A percentile compares a stretch with the other conserved stretches of the same genome.
These are phyloP conservation scores for Scutellaria galericulata DNA, from an alignment of 257 asterid species.

Conservation along the genomic window DNA sequence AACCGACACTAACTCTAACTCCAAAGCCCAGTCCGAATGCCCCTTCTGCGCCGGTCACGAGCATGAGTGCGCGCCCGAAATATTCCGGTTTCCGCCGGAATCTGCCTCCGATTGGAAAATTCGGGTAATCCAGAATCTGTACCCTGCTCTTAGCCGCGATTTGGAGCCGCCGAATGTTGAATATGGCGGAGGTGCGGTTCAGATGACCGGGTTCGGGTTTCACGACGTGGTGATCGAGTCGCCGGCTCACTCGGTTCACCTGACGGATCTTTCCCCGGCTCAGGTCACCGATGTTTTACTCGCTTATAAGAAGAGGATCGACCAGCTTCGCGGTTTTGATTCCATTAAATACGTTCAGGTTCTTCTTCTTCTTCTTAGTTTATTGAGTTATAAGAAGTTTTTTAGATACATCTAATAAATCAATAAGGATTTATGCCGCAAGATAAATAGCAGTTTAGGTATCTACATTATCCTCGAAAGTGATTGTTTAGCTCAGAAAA, in stretches of 20 bases:
- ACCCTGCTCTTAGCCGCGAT: constrained; percentile 85
- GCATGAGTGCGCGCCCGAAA: constrained; percentile 96
- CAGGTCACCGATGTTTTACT: constrained; percentile 70
- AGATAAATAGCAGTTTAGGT: background rate
- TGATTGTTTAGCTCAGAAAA: background rate
- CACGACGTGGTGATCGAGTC: constrained; percentile 96
- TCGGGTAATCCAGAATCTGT: constrained; percentile 85
- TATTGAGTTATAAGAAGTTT: background rate
- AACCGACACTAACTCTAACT: constrained; percentile 41
- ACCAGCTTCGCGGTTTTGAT: constrained; percentile 55
- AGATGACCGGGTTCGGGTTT: constrained; percentile 76
- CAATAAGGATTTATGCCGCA: too few relatives aligned
- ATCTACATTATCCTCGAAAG: background rate
- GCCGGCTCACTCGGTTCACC: constrained; percentile 74
- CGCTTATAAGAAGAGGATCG: constrained; percentile 73
- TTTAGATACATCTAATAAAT: too few relatives aligned
- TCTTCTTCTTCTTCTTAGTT: background rate
- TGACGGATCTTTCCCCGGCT: constrained; percentile 62
- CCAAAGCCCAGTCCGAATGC: constrained; percentile 51
- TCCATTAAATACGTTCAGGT: constrained; percentile 87
- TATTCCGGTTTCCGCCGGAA: constrained; percentile 71
- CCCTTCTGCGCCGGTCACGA: constrained; percentile 90
- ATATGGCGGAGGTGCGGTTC: constrained; percentile 41
- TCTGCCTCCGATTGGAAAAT: constrained; percentile 71
- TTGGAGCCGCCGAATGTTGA: constrained; percentile 32